These are phyloP conservation scores for Termitomyces sp. DNA, from an alignment of 768 basidiomycete genomes.

Conservation along the genomic window DNA sequence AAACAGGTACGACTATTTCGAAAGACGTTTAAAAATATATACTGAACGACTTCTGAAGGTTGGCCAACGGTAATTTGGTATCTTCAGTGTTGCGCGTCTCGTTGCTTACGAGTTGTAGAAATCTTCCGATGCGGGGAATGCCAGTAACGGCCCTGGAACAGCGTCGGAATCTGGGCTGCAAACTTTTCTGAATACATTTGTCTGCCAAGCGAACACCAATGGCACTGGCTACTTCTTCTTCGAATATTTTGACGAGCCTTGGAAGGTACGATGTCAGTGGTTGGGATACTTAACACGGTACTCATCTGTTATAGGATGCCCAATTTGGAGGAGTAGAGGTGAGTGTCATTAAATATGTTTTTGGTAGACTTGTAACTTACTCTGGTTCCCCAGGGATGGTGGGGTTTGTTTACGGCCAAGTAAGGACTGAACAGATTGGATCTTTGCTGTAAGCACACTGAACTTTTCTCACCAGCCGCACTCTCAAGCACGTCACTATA, in stretches of 20 bases:
- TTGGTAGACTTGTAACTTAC: not conserved
- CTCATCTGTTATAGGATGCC: slow-evolving; percentile 30
- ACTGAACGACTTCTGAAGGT: slow-evolving; percentile 11
- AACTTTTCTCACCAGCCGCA: slow-evolving; percentile 39
- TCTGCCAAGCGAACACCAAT: slow-evolving; percentile 82
- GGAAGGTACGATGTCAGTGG: slow-evolving; percentile 52
- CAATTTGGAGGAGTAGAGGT: slow-evolving; percentile 76
- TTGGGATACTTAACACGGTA: not conserved
- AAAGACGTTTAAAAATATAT: not conserved
- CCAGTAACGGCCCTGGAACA: slow-evolving; percentile 60
- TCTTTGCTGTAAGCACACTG: not conserved
- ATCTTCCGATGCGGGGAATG: slow-evolving; percentile 53
- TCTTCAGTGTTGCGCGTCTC: not conserved
- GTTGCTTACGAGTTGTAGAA: slow-evolving; percentile 27
- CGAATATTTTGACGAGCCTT: slow-evolving; percentile 75
- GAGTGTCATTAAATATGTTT: not conserved
- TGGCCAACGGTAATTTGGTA: slow-evolving; percentile 58
- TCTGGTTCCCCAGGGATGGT: slow-evolving; percentile 32
- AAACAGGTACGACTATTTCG: slow-evolving; percentile 54
- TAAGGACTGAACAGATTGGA: slow-evolving; percentile 14
- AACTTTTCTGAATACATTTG: slow-evolving; percentile 80
- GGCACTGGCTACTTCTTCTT: slow-evolving; percentile 87
- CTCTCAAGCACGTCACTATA: slow-evolving; percentile 66
- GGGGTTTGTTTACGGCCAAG: slow-evolving; percentile 42
- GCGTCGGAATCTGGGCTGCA: slow-evolving; percentile 56